Conservation (phyloP, 148 eudicot species). For the Persicaria tinctoria region DNA sequence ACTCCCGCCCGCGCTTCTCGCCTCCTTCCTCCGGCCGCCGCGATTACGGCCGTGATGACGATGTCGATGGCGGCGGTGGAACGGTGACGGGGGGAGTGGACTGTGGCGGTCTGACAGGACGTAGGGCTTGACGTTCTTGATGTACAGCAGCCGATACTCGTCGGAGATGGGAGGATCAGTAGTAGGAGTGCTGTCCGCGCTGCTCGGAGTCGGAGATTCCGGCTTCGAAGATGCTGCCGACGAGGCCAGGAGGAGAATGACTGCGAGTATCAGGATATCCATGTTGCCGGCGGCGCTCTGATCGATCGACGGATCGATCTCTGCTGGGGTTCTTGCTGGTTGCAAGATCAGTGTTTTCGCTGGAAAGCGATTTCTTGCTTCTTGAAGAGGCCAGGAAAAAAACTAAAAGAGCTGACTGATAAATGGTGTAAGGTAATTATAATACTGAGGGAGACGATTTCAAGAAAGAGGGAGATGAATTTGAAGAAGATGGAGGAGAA, state of each 20-base stretch:
- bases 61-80: no score
- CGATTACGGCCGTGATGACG: neutral
- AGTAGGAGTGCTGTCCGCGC: neutral
- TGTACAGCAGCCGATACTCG: neutral
- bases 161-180: neutral
- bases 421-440: no score
- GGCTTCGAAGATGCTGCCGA: neutral
- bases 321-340: constrained; percentile 5
- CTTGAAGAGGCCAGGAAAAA: no score
- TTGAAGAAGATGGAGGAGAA: neutral
- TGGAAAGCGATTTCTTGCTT: no score
- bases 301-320: neutral
- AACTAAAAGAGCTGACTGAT: no score
- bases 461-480: neutral
- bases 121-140: constrained; percentile 12
- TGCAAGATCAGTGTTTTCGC: neutral
- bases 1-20: neutral
- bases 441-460: neutral
- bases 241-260: neutral
- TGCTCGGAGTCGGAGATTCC: neutral
- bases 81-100: no score
- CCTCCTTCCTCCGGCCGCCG: neutral
- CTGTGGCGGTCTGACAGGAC: neutral
- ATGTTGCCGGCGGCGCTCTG: neutral
- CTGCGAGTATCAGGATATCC: neutral